phyloP scores from a whole-genome alignment of 805 yeast species.

The Saccharomycopsis capsularis region DNA sequence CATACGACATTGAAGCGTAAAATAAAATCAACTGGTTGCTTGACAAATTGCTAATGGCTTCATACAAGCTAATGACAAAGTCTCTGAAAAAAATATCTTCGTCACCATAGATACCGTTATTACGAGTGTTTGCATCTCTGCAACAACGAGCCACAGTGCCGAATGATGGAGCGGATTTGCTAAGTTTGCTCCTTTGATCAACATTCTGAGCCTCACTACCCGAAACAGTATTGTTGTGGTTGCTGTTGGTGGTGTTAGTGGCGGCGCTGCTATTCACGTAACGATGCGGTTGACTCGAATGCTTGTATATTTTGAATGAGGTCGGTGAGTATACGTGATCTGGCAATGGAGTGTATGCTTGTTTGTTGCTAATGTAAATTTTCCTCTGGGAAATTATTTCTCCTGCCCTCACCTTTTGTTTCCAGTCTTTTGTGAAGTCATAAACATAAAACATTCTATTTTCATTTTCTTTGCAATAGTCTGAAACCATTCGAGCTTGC shows the following conservation, averaged over 20 bases:
- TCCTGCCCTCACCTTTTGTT: not conserved
- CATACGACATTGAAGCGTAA: not conserved
- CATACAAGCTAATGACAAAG: not conserved
- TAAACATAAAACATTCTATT: not conserved
- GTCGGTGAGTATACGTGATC: constrained; percentile 1
- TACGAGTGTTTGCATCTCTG: not conserved
- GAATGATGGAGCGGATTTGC: too few species aligned
- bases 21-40: not conserved
- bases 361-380: not conserved
- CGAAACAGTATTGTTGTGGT: too few species aligned
- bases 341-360: not conserved
- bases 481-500: too few species aligned
- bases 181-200: too few species aligned
- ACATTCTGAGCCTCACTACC: too few species aligned
- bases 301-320: not conserved
- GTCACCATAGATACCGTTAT: constrained; percentile 28
- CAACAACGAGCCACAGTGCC: not conserved
- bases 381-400: not conserved
- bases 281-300: too few species aligned
- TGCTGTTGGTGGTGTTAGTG: too few species aligned
- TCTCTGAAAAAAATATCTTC: not conserved
- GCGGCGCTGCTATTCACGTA: too few species aligned
- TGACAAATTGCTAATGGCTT: not conserved
- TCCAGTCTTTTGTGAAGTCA: not conserved
- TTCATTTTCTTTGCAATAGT: not conserved